These are phyloP conservation scores for Elsinoe necatrix DNA, from an alignment of 2,329 filamentous ascomycete species.

Conservation along the genomic window DNA sequence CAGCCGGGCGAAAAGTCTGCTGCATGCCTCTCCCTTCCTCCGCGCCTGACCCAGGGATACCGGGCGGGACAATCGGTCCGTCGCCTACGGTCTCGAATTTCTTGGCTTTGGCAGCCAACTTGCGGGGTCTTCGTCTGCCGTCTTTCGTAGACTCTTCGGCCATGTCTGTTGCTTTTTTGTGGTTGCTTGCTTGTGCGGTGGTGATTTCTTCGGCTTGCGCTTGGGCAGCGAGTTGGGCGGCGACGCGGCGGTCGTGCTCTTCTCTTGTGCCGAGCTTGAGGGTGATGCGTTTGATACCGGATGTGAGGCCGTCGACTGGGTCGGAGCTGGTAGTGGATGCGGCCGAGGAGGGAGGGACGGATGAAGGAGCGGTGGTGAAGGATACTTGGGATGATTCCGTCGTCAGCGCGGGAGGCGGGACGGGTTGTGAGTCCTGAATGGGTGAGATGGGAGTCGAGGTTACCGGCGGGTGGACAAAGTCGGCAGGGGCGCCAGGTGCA, in stretches of 20 bases:
- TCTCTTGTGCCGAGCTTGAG: constrained; percentile 51
- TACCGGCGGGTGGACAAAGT: neutral
- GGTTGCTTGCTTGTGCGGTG: constrained; percentile 27
- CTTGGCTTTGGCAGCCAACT: constrained; percentile 19
- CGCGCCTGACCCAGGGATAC: neutral
- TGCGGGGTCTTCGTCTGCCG: constrained; percentile 7
- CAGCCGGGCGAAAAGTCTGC: constrained; percentile 7
- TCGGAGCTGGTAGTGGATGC: neutral
- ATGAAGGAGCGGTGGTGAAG: constrained; percentile 15
- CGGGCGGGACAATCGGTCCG: neutral
- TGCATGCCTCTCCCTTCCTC: neutral
- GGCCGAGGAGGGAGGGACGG: neutral
- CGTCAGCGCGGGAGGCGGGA: constrained; percentile 10
- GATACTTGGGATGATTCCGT: constrained; percentile 14
- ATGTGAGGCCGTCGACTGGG: constrained; percentile 41
- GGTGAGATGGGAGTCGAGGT: neutral
- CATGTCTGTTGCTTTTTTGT: constrained; percentile 32
- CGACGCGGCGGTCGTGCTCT: constrained; percentile 41
- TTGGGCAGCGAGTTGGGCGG: constrained; percentile 32
- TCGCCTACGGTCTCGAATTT: neutral
- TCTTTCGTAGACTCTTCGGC: constrained; percentile 32
- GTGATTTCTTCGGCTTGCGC: constrained; percentile 38
- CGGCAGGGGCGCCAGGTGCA: neutral
- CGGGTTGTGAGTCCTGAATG: neutral
- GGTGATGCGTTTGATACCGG: constrained; percentile 50